These are phyloP conservation scores for Boletus pseudo-olivaceus DNA, from an alignment of 768 basidiomycete genomes.

Conservation along the genomic window DNA sequence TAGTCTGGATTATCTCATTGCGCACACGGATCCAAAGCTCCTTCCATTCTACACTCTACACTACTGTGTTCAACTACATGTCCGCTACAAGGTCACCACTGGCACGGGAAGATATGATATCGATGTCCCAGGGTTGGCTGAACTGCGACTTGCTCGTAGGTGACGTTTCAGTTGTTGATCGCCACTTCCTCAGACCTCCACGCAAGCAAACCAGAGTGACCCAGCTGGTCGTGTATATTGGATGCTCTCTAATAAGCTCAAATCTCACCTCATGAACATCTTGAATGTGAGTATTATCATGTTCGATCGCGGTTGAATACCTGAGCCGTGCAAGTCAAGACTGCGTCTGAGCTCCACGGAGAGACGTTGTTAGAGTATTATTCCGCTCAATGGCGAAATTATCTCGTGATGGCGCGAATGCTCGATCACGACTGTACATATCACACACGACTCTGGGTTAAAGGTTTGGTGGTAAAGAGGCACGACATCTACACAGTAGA, in stretches of 20 bases:
- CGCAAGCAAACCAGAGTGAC: background rate
- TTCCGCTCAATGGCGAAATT: background rate
- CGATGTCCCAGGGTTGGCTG: background rate
- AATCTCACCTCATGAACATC: background rate
- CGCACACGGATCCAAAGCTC: background rate
- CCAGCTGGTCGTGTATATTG: background rate
- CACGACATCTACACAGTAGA: background rate
- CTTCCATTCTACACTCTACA: too few relatives aligned
- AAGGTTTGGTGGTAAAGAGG: background rate
- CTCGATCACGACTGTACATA: background rate
- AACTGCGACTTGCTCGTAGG: background rate
- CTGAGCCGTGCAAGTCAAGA: background rate
- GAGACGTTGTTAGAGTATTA: background rate
- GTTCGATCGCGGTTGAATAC: background rate
- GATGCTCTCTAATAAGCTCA: background rate
- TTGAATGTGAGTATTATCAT: background rate
- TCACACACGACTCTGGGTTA: background rate
- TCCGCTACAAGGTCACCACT: background rate
- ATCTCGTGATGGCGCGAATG: background rate
- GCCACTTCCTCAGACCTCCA: too few relatives aligned
- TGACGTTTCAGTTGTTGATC: background rate
- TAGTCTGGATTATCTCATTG: background rate
- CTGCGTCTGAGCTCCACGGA: background rate
- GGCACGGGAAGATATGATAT: background rate
- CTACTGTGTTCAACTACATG: background rate